Evolutionary conservation across 2,329 filamentous ascomycete genomes (phyloP), one percentile per base, ranked within the genome.

Genomic region (Colletotrichum sp.): DNA sequence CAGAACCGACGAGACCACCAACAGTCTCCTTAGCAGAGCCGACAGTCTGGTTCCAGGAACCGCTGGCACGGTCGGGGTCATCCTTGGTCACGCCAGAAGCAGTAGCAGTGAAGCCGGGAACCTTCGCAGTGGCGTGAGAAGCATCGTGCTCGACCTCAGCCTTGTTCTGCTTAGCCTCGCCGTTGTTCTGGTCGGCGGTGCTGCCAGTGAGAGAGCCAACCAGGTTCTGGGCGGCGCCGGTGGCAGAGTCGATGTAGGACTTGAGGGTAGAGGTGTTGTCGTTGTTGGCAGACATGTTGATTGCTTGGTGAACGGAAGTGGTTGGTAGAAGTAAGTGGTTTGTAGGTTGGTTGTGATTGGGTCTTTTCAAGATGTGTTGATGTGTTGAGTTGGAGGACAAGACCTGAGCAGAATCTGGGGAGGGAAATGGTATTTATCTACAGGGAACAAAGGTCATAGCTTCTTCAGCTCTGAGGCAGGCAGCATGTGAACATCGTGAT

Each of bases 21-120:
- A 97, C 76, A 6, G 92, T 87, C 82, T 98, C 95, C 87, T 98
- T 98, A 57, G 92, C 92, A 1, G 93, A 90, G 66, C 96, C 96
- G n/a, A 96, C 81, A 7, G 95, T 98, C 86, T 98, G 96, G 86
- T 98, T 95, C 92, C 93, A 97, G 21, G 89, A 88, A 57, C 96
- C 96, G 21, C 90, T 82, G 27, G 88, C 86, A 76, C 95, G 94
- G 82, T 96, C 87, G 13, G 92, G 87, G 83, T 94, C 88, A 83
- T 98, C 95, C 77, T 90, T 88, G 75, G 92, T 89, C 63, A 94
- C 86, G 62, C 95, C 95, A 0, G 91, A 90, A 65, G 92, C 87
- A 13, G 93, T 93, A 72, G 94, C 88, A 29, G 92, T 91, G 81
- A 92, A 87, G 74, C 93, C 92, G 6, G 94, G 95, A n/a, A 93